A percentile compares a stretch with the other conserved stretches of the same genome.
phyloP scores from a whole-genome alignment of 306 rosid genomes.

The Casuarina cunninghamiana region DNA sequence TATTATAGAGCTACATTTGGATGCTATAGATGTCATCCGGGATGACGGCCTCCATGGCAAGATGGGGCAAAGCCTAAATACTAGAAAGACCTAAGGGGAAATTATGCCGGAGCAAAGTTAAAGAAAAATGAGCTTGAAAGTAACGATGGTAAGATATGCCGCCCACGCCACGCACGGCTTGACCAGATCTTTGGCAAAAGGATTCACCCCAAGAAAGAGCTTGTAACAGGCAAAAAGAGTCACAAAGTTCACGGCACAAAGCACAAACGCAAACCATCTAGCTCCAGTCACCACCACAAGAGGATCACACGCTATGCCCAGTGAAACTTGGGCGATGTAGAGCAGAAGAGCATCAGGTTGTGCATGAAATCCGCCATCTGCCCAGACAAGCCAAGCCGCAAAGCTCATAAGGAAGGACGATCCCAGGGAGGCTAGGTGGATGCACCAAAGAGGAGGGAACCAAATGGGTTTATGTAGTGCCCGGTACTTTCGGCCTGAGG shows the following conservation, averaged over 20 bases:
- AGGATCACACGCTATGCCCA: conserved; percentile 65
- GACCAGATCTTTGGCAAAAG: conserved; percentile 56
- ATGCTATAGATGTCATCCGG: neutral
- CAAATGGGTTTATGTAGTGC: conserved; percentile 42
- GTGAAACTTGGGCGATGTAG: conserved; percentile 43
- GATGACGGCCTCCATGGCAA: too few species aligned
- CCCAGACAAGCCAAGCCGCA: conserved; percentile 80
- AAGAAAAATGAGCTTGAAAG: conserved; percentile 29
- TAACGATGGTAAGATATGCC: conserved; percentile 40
- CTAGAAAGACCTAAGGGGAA: neutral
- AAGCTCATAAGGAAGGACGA: conserved; percentile 64
- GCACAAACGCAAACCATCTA: conserved; percentile 34
- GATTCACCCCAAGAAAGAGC: conserved; percentile 46
- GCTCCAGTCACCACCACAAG: conserved; percentile 48
- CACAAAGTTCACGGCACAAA: conserved; percentile 38
- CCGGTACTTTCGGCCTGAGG: conserved; percentile 44
- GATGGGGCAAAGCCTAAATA: too few species aligned
- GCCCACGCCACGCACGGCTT: conserved; percentile 52
- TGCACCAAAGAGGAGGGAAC: conserved; percentile 66
- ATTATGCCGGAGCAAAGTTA: conserved; percentile 22
- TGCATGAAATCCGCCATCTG: conserved; percentile 61
- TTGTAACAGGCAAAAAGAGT: conserved; percentile 44
- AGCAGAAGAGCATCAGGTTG: conserved; percentile 44
- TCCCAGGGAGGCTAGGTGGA: conserved; percentile 43
- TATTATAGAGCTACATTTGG: neutral